Base-by-base conservation (phyloP, 2,329 filamentous ascomycete species). In the Neonectria coccinea region DNA sequence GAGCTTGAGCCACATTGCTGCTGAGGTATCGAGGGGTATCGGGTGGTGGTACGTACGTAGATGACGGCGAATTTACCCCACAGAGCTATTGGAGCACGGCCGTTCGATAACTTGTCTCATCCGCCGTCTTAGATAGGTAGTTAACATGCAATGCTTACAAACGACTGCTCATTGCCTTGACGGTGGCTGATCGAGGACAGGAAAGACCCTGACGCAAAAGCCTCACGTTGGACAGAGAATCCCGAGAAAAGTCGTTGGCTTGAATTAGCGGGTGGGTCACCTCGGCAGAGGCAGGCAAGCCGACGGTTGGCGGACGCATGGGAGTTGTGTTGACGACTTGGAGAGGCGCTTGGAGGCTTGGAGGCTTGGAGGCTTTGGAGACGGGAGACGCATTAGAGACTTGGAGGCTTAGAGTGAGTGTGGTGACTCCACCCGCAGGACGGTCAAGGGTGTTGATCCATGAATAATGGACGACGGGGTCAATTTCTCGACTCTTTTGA, bases 301-400 rank as follows among this genome's bases (percentile, higher is more conserved):
- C 70, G 64, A 54, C 59, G 62, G 60, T 59, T 59, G 52, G 63
- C 33, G 51, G 66, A 31, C 3, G 57, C 57, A 48, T 60, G 50
- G 18, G 20, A 55, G 50, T 48, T 51, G 57, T 48, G 7, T 41
- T 54, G 16, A 12, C 12, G 14, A 12, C 5, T 54, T 51, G 57
- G 56, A 18, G 22, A 25, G 25, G 5, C 11, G 14, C 33, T 41
- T 54, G 16, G 16, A 41, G n/a, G n/a, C 10, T 42, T 42, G 39
- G 16, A 41, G 16, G 9, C 39, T 36, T 41, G 39, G 39, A 41
- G 39, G n/a, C 14, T 16, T 42, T 54, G 8, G n/a, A 11, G n/a
- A 6, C n/a, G 16, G 39, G 14, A 25, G 16, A 18, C 39, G 25
- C 25, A 25, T 48, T 51, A 50, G 56, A 18, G 33, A 14, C 36